Conservation (phyloP, 176 grass and related monocot species). For the Leersia perrieri region DNA sequence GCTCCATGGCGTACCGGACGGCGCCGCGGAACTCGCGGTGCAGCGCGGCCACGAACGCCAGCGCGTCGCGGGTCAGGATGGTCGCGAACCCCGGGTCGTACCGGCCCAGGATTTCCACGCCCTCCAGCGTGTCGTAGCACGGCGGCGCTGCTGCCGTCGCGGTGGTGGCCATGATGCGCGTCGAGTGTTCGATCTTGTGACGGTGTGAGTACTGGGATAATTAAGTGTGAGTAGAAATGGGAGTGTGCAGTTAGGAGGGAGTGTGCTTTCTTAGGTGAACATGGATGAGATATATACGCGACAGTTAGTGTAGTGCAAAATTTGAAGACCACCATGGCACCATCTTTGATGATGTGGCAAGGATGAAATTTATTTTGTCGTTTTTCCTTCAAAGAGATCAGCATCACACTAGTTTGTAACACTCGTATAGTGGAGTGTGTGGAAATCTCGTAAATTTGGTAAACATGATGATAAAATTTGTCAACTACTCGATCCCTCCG, state of each 20-base stretch:
- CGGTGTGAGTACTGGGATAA: not conserved
- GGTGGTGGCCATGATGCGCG: conserved; percentile 1
- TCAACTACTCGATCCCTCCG: too few relatives aligned
- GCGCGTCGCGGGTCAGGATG: conserved; percentile 70
- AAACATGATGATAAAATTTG: too few relatives aligned
- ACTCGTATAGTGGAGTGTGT: not conserved
- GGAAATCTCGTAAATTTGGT: not conserved
- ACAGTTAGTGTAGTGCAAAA: not conserved
- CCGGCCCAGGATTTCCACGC: conserved; percentile 78
- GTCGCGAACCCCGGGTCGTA: conserved; percentile 65
- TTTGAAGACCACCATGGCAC: too few relatives aligned
- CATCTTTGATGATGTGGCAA: not conserved
- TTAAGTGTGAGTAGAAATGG: too few relatives aligned
- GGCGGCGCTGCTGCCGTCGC: not conserved
- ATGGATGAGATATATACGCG: conserved; percentile 20
- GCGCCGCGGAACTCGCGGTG: conserved; percentile 75
- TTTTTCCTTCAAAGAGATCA: not conserved
- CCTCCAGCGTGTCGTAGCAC: conserved; percentile 70
- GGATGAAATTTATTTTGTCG: not conserved
- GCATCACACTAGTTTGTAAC: not conserved
- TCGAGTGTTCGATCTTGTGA: not conserved
- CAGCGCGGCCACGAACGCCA: conserved; percentile 61
- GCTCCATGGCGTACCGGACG: conserved; percentile 74
- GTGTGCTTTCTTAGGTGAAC: not conserved
- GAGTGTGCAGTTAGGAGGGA: conserved; percentile 13